phyloP scores from a whole-genome alignment of 768 basidiomycete genomes.

The Boletus vinaceobasis region DNA sequence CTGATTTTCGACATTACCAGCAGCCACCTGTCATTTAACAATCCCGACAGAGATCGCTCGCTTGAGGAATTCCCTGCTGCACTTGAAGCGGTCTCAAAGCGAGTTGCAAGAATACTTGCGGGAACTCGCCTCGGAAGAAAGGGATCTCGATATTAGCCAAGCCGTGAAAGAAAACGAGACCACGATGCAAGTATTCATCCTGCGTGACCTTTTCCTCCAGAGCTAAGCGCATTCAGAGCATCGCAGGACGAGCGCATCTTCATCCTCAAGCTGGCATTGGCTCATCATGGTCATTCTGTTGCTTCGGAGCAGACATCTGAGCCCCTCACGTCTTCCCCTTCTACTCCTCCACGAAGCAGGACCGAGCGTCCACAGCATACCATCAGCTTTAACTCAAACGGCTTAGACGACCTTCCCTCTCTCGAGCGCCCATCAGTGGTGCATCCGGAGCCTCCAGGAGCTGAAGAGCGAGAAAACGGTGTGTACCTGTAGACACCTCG shows the following conservation, averaged over 20 bases:
- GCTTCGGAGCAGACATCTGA: slow-evolving; percentile 22
- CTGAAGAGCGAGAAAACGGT: slow-evolving; percentile 14
- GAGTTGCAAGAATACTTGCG: slow-evolving; percentile 48
- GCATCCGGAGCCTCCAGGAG: not conserved
- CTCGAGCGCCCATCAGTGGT: not conserved
- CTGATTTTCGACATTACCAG: not conserved
- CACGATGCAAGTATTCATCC: slow-evolving; percentile 55
- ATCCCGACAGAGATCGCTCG: slow-evolving; percentile 62
- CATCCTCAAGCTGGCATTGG: slow-evolving; percentile 64
- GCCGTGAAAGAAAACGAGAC: slow-evolving; percentile 69
- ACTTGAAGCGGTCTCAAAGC: slow-evolving; percentile 59
- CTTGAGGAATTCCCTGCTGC: slow-evolving; percentile 65
- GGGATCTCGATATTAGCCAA: slow-evolving; percentile 55
- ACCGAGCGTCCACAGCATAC: slow-evolving; percentile 1
- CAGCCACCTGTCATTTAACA: not conserved
- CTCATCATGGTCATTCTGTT: slow-evolving; percentile 54
- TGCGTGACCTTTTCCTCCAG: slow-evolving; percentile 17
- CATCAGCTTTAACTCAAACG: slow-evolving; percentile 10
- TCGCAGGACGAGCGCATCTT: slow-evolving; percentile 76
- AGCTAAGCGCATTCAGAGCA: slow-evolving; percentile 43
- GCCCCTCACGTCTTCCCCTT: not conserved
- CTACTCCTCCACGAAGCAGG: not conserved
- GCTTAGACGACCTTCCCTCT: slow-evolving; percentile 8
- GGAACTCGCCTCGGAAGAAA: slow-evolving; percentile 31
- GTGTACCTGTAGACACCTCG: slow-evolving; percentile 26